Evolutionary conservation across 2,329 filamentous ascomycete genomes (phyloP).

Genomic region (Ilyonectria robusta): DNA sequence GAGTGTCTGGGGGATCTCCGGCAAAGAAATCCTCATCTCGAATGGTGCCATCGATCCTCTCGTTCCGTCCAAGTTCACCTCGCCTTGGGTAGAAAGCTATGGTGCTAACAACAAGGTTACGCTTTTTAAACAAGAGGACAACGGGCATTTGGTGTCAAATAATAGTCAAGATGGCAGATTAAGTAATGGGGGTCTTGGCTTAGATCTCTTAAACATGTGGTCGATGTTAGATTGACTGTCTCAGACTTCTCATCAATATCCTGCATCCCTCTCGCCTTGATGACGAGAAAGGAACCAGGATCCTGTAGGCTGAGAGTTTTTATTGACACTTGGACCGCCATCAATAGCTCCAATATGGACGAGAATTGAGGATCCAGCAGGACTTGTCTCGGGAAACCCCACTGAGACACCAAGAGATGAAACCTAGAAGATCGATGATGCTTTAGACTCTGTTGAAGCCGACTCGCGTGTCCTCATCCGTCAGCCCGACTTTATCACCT

Average conservation of each 20-base stretch:
- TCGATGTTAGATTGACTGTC: no score
- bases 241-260: neutral
- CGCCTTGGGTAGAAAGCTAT: no score
- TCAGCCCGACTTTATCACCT: no score
- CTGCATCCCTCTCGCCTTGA: neutral
- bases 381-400: neutral
- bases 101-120: neutral
- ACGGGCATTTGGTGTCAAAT: conserved; percentile 1
- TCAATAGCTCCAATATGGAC: neutral
- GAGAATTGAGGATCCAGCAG: neutral
- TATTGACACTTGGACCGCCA: neutral
- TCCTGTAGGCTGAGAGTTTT: neutral
- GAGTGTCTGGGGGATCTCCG: neutral
- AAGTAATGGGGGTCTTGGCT: conserved; percentile 4
- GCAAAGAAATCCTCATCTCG: conserved; percentile 8
- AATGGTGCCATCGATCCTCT: conserved; percentile 10
- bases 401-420: neutral
- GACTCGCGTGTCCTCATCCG: no score
- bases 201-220: neutral
- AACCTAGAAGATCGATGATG: neutral
- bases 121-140: neutral
- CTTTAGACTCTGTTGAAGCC: no score
- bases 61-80: neutral
- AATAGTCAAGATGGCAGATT: conserved; percentile 5
- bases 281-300: conserved; percentile 1